Evolutionary conservation across 495 filamentous ascomycete genomes (phyloP).

Genomic region (Penicillium paxilli): DNA sequence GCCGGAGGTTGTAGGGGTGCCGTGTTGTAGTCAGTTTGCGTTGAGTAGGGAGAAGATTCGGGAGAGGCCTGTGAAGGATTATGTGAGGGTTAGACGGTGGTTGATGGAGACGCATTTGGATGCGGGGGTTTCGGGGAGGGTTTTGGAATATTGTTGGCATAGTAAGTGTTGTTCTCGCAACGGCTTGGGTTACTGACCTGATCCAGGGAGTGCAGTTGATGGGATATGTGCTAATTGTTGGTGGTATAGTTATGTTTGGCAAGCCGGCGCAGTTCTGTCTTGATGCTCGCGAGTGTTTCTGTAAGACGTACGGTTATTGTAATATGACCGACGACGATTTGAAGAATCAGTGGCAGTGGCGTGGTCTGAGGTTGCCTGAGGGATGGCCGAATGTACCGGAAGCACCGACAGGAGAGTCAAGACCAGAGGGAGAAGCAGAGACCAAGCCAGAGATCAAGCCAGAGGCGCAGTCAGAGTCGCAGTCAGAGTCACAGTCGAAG

Average conservation of each 20-base stretch:
- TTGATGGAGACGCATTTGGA: constrained; percentile 55
- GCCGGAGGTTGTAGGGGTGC: constrained; percentile 33
- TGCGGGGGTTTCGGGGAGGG: constrained; percentile 55
- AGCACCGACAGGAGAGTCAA: background rate
- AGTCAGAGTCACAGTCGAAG: background rate
- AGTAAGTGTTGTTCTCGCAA: too few relatives aligned
- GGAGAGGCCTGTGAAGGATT: constrained; percentile 46
- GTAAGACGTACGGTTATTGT: constrained; percentile 38
- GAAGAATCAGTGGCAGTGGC: constrained; percentile 25
- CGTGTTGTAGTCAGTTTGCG: constrained; percentile 73
- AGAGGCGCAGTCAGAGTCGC: background rate
- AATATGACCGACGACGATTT: constrained; percentile 21
- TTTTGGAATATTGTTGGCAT: constrained; percentile 75
- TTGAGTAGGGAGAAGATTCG: constrained; percentile 52
- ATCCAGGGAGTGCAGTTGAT: too few relatives aligned
- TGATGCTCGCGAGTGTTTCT: constrained; percentile 37
- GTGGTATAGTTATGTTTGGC: constrained; percentile 27
- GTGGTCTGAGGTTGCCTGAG: constrained; percentile 16
- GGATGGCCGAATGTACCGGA: constrained; percentile 18
- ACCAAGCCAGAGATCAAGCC: background rate
- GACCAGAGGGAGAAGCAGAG: background rate
- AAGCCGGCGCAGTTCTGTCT: constrained; percentile 32
- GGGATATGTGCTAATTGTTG: background rate
- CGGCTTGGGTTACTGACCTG: too few relatives aligned
- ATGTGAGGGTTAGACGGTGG: constrained; percentile 57